Percentiles rank a stretch among this genome's conserved stretches.
phyloP scores from a whole-genome alignment of 345 rosid species.

The Boechera divaricarpa region DNA sequence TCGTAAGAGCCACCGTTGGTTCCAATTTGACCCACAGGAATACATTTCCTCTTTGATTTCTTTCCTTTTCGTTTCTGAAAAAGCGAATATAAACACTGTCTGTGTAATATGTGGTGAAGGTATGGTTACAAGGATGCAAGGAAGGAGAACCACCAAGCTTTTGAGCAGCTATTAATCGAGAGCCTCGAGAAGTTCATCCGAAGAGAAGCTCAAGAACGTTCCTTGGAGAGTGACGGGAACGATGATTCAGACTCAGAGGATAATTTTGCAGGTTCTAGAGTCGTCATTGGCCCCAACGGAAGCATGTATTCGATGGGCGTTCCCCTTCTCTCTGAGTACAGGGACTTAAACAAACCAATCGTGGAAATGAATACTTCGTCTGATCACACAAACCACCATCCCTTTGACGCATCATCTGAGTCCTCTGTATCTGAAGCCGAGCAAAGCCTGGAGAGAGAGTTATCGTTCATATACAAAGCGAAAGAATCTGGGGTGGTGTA shows the following conservation, averaged over 20 bases:
- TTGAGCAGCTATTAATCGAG: conserved; percentile 96
- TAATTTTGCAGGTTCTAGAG: conserved; percentile 56
- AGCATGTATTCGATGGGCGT: conserved; percentile 84
- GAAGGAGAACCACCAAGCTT: conserved; percentile 93
- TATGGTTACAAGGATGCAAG: conserved; percentile 97
- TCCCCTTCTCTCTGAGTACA: conserved; percentile 81
- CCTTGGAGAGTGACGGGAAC: conserved; percentile 87
- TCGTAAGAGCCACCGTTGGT: conserved; percentile 7
- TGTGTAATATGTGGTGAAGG: conserved; percentile 50
- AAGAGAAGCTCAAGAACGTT: conserved; percentile 92
- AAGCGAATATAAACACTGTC: neutral
- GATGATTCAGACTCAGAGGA: conserved; percentile 71
- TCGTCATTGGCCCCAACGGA: conserved; percentile 91
- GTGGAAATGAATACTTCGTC: conserved; percentile 66
- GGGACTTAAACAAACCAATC: conserved; percentile 46
- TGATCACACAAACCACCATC: conserved; percentile 27
- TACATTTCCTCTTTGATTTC: neutral
- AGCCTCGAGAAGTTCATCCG: conserved; percentile 98
- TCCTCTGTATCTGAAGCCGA: conserved; percentile 62
- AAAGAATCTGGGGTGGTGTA: conserved; percentile 96
- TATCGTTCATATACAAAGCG: conserved; percentile 90
- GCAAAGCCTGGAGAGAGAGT: conserved; percentile 91
- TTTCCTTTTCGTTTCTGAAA: conserved; percentile 4
- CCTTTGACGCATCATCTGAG: conserved; percentile 43
- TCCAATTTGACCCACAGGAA: conserved; percentile 6